Base-by-base conservation (phyloP, 345 rosid genomes). In the Camelina hispida region DNA sequence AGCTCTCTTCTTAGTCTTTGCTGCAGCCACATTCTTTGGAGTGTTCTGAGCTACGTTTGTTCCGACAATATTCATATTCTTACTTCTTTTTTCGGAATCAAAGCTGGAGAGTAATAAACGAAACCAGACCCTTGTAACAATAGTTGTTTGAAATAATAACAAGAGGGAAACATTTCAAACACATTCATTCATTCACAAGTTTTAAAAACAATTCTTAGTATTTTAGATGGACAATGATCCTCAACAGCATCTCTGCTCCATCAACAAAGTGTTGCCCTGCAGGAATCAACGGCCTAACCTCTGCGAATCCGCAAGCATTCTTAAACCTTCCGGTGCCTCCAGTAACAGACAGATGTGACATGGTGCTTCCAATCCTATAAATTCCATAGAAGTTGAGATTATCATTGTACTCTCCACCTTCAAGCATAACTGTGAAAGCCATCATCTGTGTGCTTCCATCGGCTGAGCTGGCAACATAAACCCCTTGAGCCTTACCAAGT, bases 281-380 rank as follows among this genome's bases (percentile, higher is more conserved):
- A 30, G 98, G 96, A 50, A 89, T 77, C 69, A 93, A 85, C 12
- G 89, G 82, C 58, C 97, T 71, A 59, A 88, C 62, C 66, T 91
- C 93, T 3, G 94, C 97, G 20, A 85, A 50, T 40, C 98, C 97
- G 0, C 76, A 73, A 66, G 81, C 81, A 4, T 62, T 77, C 85
- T 89, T 85, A 40, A 80, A 93, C 86, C 84, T 90, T 46, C 97
- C 96, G 1, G 98, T 89, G 38, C 96, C 98, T 4, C 98, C 96
- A 0, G 90, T 91, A 12, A 93, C 87, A 0, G 98, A 88, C 48
- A 93, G 62, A 14, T 83, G 86, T 5, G 52, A 14, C 94, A 90
- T 80, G 9, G 88, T 6, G 70, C 91, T 84, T 11, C 95, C 93
- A 1, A 83, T 84, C 77, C 73, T 88, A 84, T 85, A 93, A 16